Conservation (phyloP, 2,329 filamentous ascomycete genomes). For the Sordariomycetes sp. region DNA sequence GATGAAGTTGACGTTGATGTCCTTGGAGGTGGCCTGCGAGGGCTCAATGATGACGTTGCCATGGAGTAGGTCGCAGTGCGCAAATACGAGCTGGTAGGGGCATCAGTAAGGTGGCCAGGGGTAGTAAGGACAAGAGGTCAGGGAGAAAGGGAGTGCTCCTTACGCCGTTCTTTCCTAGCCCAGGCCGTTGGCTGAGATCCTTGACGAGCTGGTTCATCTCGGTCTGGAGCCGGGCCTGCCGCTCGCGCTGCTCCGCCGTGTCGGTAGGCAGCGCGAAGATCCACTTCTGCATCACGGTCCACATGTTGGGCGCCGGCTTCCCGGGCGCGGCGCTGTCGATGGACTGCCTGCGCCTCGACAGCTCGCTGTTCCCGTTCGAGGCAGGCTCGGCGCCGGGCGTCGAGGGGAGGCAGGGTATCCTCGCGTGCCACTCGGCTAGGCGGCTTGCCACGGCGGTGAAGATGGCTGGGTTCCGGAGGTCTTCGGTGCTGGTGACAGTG, state of each 20-base stretch:
- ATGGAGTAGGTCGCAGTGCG: constrained; percentile 90
- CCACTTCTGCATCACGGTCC: constrained; percentile 96
- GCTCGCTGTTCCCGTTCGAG: constrained; percentile 15
- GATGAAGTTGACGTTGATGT: constrained; percentile 65
- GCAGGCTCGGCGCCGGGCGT: constrained; percentile 14
- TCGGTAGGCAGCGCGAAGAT: constrained; percentile 70
- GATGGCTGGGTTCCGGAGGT: constrained; percentile 65
- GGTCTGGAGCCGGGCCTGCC: constrained; percentile 57
- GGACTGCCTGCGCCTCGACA: constrained; percentile 17
- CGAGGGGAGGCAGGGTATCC: constrained; percentile 44
- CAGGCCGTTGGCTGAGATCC: constrained; percentile 65
- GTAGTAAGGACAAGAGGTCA: neutral
- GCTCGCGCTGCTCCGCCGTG: constrained; percentile 57
- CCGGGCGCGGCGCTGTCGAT: constrained; percentile 47
- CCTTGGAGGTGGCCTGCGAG: constrained; percentile 13
- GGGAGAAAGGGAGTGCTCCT: constrained; percentile 17
- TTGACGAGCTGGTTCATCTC: constrained; percentile 63
- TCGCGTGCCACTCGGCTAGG: constrained; percentile 88
- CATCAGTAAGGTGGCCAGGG: constrained; percentile 5
- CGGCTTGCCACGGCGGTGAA: constrained; percentile 75
- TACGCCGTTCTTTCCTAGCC: constrained; percentile 67
- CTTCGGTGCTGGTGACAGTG: constrained; percentile 65
- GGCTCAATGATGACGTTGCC: constrained; percentile 83
- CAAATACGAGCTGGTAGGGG: constrained; percentile 63
- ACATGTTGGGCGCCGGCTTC: constrained; percentile 74